These are phyloP conservation scores for Ceriops tagal DNA, from an alignment of 345 rosid genomes.

Conservation along the genomic window DNA sequence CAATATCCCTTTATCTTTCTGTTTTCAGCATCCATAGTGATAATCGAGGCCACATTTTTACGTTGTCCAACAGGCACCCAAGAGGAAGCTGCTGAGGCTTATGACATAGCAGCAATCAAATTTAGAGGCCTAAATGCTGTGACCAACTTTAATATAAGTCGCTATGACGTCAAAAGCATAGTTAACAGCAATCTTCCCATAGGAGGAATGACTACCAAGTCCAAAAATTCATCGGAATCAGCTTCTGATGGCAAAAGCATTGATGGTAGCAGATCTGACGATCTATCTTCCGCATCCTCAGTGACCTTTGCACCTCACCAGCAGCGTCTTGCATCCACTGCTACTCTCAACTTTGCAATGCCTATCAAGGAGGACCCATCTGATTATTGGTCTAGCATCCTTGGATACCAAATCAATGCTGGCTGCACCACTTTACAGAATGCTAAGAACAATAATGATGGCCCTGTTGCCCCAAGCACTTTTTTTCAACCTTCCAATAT, in stretches of 20 bases:
- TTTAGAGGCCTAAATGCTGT: slow-evolving; percentile 88
- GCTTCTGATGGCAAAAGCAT: slow-evolving; percentile 43
- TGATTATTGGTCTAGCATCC: slow-evolving; percentile 63
- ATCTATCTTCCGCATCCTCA: slow-evolving; percentile 48
- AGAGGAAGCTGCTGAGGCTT: slow-evolving; percentile 70
- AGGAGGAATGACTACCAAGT: slow-evolving; percentile 51
- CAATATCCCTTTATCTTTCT: neutral
- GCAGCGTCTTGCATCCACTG: slow-evolving; percentile 9
- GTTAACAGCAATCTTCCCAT: slow-evolving; percentile 79
- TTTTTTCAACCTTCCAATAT: slow-evolving; percentile 15
- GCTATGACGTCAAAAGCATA: slow-evolving; percentile 83
- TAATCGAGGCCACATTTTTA: neutral
- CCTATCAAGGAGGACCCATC: slow-evolving; percentile 62
- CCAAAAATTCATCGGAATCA: slow-evolving; percentile 44
- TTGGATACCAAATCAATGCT: slow-evolving; percentile 20
- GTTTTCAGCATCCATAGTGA: neutral
- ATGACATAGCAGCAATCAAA: slow-evolving; percentile 84
- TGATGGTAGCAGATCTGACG: slow-evolving; percentile 37
- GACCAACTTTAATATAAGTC: slow-evolving; percentile 89
- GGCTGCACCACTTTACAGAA: slow-evolving; percentile 5
- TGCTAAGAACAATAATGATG: slow-evolving; percentile 12
- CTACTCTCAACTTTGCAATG: slow-evolving; percentile 32
- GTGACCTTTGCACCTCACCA: slow-evolving; percentile 37
- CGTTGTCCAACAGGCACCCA: slow-evolving; percentile 57
- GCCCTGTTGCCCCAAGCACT: slow-evolving; percentile 8